Conservation (phyloP, 2,329 filamentous ascomycete genomes). For the Fusarium nematophilum region DNA sequence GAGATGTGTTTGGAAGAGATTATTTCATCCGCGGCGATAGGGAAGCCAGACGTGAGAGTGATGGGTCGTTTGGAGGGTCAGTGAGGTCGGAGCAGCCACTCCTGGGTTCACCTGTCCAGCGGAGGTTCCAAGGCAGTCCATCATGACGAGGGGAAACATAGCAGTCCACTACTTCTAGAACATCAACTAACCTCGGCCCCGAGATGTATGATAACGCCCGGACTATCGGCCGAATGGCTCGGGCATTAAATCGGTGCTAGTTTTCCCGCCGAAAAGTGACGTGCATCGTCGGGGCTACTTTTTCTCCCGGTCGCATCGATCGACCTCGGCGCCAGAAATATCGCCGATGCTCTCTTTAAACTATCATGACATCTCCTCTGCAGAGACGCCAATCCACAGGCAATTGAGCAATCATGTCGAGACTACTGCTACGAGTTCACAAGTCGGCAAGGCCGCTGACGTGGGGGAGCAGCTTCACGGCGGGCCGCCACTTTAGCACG, state of each 20-base stretch:
- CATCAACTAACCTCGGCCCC: no score
- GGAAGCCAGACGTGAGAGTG: no score
- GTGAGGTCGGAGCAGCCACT: no score
- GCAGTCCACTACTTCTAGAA: no score
- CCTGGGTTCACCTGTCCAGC: no score
- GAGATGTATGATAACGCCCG: background rate
- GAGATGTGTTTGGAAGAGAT: no score
- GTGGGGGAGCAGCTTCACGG: conserved; percentile 39
- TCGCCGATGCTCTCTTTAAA: conserved; percentile 32
- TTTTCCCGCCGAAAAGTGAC: conserved; percentile 37
- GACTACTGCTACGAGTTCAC: conserved; percentile 20
- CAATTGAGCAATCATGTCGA: conserved; percentile 25
- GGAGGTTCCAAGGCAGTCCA: no score
- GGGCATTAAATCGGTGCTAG: conserved; percentile 15
- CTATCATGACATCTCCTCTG: conserved; percentile 25
- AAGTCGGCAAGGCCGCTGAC: conserved; percentile 18
- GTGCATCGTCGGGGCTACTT: conserved; percentile 25
- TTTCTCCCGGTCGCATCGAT: conserved; percentile 7
- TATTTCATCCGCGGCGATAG: no score
- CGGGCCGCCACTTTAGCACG: conserved; percentile 36
- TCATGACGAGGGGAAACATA: no score
- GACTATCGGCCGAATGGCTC: conserved; percentile 2
- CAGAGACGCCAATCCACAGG: conserved; percentile 1
- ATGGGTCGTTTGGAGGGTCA: no score
- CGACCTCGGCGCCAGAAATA: conserved; percentile 26